These are phyloP conservation scores for Salix suchowensis DNA, from an alignment of 345 rosid genomes.

Conservation along the genomic window DNA sequence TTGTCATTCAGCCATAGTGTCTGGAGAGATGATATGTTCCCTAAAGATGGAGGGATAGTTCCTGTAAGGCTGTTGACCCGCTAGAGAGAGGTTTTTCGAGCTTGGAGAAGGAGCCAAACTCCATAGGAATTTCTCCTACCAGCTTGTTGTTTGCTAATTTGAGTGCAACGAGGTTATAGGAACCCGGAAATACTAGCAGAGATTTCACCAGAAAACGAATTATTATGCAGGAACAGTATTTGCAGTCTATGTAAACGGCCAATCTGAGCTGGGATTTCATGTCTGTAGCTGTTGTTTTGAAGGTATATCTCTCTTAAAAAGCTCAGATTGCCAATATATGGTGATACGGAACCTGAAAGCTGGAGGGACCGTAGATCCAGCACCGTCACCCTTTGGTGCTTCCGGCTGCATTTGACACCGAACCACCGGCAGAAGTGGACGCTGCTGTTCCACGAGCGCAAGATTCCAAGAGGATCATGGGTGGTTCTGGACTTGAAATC, in stretches of 20 bases:
- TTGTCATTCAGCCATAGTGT: not conserved
- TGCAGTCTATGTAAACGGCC: constrained; percentile 6
- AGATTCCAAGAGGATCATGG: not conserved
- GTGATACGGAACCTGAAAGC: constrained; percentile 1
- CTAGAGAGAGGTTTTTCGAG: not conserved
- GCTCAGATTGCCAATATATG: constrained; percentile 4
- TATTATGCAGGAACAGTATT: not conserved
- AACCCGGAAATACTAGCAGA: constrained; percentile 11
- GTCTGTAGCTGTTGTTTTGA: not conserved
- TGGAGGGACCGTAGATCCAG: not conserved
- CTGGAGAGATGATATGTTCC: constrained; percentile 9
- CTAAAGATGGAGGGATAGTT: constrained; percentile 15
- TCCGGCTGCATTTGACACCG: constrained; percentile 1
- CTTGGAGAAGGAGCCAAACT: not conserved
- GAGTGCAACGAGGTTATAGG: not conserved
- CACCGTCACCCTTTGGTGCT: constrained; percentile 3
- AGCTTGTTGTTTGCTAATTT: constrained; percentile 4
- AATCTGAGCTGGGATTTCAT: constrained; percentile 11
- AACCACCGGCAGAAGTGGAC: not conserved
- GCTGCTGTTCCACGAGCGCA: constrained; percentile 3
- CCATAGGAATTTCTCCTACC: not conserved
- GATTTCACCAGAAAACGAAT: not conserved
- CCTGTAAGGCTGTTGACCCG: not conserved
- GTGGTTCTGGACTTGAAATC: not conserved
- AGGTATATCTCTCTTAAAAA: not conserved